Percentiles rank a stretch among this genome's conserved stretches.
Evolutionary conservation across 352 stramenopile genomes (phyloP).

Genomic region (Globisporangium cystogenes): DNA sequence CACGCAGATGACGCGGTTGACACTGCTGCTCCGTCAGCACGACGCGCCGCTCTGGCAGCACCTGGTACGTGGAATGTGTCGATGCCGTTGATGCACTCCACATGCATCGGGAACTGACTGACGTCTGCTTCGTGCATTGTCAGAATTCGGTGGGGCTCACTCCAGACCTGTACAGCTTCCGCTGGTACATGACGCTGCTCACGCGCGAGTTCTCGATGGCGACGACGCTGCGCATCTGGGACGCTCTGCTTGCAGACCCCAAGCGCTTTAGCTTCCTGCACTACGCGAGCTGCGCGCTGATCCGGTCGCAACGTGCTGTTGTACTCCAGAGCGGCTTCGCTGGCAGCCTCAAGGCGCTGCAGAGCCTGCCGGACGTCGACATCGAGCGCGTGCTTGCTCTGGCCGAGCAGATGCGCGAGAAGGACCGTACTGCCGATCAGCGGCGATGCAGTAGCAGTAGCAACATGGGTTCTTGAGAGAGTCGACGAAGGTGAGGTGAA

Average conservation of each 20-base stretch:
- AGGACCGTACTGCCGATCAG: constrained; percentile 32
- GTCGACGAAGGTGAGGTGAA: no score
- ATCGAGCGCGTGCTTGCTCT: constrained; percentile 27
- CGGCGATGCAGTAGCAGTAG: constrained; percentile 5
- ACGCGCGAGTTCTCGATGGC: constrained; percentile 54
- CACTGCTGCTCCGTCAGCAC: constrained; percentile 47
- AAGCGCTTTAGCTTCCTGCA: constrained; percentile 69
- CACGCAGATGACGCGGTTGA: constrained; percentile 47
- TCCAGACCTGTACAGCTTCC: constrained; percentile 60
- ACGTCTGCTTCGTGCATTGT: no score
- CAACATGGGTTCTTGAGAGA: neutral
- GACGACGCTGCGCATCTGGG: constrained; percentile 52
- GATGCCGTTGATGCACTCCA: no score
- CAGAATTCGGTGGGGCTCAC: constrained; percentile 63
- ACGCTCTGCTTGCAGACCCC: constrained; percentile 46
- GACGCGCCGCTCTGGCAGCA: constrained; percentile 62
- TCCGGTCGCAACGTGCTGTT: constrained; percentile 36
- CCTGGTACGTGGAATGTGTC: constrained; percentile 24
- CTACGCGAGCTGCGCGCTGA: constrained; percentile 52
- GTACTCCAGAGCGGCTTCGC: constrained; percentile 41
- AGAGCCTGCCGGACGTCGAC: constrained; percentile 25
- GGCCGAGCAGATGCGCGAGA: constrained; percentile 42
- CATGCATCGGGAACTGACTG: no score
- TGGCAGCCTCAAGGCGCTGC: constrained; percentile 31
- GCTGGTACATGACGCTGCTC: constrained; percentile 71